These are phyloP conservation scores for Hymenoscyphus albidus DNA, from an alignment of 2,329 filamentous ascomycete genomes.

Conservation along the genomic window DNA sequence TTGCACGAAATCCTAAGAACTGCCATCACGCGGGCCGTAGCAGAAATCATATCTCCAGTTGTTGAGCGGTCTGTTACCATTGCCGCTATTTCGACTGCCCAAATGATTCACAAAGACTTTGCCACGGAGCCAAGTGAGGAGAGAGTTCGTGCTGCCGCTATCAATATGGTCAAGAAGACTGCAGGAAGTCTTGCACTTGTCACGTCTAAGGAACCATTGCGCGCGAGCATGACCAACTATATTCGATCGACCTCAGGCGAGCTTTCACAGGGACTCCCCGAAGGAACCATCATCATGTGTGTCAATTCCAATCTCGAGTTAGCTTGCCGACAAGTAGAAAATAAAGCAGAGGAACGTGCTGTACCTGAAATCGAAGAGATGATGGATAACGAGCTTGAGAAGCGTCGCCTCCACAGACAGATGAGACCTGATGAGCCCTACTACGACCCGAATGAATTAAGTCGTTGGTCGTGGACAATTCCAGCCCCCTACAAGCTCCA, in stretches of 20 bases:
- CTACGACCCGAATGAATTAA: slow-evolving; percentile 71
- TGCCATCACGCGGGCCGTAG: slow-evolving; percentile 83
- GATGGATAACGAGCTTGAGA: slow-evolving; percentile 75
- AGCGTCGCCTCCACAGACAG: slow-evolving; percentile 69
- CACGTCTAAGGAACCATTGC: slow-evolving; percentile 95
- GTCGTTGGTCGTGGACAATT: slow-evolving; percentile 89
- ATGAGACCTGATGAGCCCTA: slow-evolving; percentile 80
- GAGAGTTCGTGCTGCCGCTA: slow-evolving; percentile 77
- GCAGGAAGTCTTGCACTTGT: slow-evolving; percentile 91
- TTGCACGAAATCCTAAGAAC: slow-evolving; percentile 74
- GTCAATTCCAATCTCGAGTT: slow-evolving; percentile 96
- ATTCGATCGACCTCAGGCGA: slow-evolving; percentile 68
- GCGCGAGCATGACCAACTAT: slow-evolving; percentile 96
- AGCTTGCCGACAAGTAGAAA: slow-evolving; percentile 90
- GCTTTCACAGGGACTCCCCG: slow-evolving; percentile 76
- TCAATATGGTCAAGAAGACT: slow-evolving; percentile 92
- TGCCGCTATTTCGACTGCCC: slow-evolving; percentile 90
- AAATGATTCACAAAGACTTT: slow-evolving; percentile 96
- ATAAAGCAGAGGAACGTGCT: slow-evolving; percentile 89
- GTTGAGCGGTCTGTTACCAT: slow-evolving; percentile 98
- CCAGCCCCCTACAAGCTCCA: slow-evolving; percentile 89
- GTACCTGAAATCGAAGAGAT: slow-evolving; percentile 93
- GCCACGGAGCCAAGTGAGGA: slow-evolving; percentile 88
- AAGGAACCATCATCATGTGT: slow-evolving; percentile 96
- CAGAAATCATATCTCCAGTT: slow-evolving; percentile 95